Evolutionary conservation across 805 yeast species (phyloP), one percentile per base, ranked within the genome.

Genomic region (Starmerella etchellsii): DNA sequence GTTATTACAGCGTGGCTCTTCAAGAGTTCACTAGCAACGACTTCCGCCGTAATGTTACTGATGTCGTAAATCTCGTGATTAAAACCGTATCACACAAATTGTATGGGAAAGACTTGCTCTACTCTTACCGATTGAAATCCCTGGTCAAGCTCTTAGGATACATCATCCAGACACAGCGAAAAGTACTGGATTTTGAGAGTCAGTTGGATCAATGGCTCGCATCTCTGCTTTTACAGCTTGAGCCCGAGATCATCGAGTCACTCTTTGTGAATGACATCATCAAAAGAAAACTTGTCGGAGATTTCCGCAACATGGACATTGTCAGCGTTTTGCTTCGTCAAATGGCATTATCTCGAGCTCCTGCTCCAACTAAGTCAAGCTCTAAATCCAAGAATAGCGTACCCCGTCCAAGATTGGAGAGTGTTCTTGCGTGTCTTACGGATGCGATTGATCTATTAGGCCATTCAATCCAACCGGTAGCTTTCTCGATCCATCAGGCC

Each of bases 1-100:
- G 35, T 11, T 54, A 60, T 46, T 49, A 58, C 41, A 21, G 41
- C n/a, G 54, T 61, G 1, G 42, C 46, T 1, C 22, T 50, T 19
- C 8, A 18, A 1, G 7, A 15, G 5, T 31, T 35, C 22, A 31
- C 35, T 20, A 13, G 27, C 2, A 11, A 22, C 9, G 37, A 24
- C n/a, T 41, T 44, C 34, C 31, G 34, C 19, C 30, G 25, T 6
- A 32, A 39, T 13, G 21, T 44, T 10, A 39, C 38, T 9, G n/a
- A 11, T 5, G 37, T 25, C 6, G 34, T 39, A 2, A 18, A 18
- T 8, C 31, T 32, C 14, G 27, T 34, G 8, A 15, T 31, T 4
- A 41, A 40, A 22, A 15, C 5, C 3, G 19, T 13, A 14, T n/a
- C 16, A 18, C 24, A 32, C 16, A 31, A 36, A 6, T 13, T n/a